A percentile compares a stretch with the other conserved stretches of the same genome.
Conservation (phyloP, 768 basidiomycete genomes). For the Boletus barrowsii region DNA sequence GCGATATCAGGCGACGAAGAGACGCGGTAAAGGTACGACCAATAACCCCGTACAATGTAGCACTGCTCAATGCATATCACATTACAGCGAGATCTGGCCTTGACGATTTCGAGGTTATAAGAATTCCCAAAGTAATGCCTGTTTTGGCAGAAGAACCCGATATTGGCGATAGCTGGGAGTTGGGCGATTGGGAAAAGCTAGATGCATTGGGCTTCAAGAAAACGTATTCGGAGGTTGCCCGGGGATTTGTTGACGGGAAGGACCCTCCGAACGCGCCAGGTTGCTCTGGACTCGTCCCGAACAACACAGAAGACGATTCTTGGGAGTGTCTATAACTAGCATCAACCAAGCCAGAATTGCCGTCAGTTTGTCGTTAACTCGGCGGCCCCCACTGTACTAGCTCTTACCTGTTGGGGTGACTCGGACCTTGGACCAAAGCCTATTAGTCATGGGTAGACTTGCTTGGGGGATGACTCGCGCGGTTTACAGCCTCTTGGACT, state of each 20-base stretch:
- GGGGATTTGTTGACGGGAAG: constrained; percentile 1
- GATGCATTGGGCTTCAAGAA: constrained; percentile 12
- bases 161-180: constrained; percentile 1
- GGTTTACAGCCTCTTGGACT: too few relatives aligned
- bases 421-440: too few relatives aligned
- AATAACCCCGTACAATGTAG: neutral
- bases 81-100: constrained; percentile 10
- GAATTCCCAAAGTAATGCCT: constrained; percentile 17
- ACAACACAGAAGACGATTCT: constrained; percentile 7
- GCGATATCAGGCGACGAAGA: neutral
- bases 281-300: neutral
- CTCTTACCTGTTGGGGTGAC: too few relatives aligned
- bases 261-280: neutral
- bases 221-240: constrained; percentile 25
- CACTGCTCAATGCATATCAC: neutral
- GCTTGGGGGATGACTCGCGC: too few relatives aligned
- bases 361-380: neutral
- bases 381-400: too few relatives aligned
- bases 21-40: constrained; percentile 12
- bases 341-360: neutral
- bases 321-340: constrained; percentile 15
- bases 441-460: too few relatives aligned
- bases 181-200: constrained; percentile 23
- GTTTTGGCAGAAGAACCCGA: constrained; percentile 10
- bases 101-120: constrained; percentile 24